Percentiles rank a stretch among this genome's conserved stretches.
Conservation (phyloP, 768 basidiomycete species). For the Favolaschia claudopus region DNA sequence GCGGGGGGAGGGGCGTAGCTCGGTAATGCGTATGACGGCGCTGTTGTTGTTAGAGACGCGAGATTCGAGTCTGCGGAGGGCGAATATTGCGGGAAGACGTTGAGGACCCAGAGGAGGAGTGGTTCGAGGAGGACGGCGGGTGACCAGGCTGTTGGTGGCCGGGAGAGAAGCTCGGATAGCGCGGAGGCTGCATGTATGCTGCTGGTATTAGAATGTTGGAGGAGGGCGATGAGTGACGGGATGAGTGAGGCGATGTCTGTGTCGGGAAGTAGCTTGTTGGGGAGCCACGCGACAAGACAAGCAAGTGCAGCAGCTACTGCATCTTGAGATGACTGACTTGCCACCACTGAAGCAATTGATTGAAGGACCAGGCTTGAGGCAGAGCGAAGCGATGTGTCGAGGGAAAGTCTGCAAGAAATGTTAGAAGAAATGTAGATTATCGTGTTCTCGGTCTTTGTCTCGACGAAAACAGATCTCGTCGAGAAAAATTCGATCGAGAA, state of each 20-base stretch:
- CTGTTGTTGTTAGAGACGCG: no score
- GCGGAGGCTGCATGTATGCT: conserved; percentile 76
- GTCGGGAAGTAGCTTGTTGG: conserved; percentile 42
- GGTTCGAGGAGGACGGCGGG: conserved; percentile 83
- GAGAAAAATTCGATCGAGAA: background rate
- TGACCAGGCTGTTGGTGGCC: conserved; percentile 76
- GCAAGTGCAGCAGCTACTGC: conserved; percentile 73
- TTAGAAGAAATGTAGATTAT: background rate
- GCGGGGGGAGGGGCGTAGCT: background rate
- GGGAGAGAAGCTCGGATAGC: conserved; percentile 79
- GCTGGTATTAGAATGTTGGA: conserved; percentile 56
- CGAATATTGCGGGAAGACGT: background rate
- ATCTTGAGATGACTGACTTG: conserved; percentile 39
- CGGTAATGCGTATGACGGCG: no score
- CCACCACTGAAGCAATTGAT: conserved; percentile 66
- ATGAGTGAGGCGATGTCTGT: conserved; percentile 79
- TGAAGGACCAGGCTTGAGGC: conserved; percentile 76
- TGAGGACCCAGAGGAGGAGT: conserved; percentile 75
- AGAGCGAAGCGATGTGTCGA: conserved; percentile 70
- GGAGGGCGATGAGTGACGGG: conserved; percentile 66
- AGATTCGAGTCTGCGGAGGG: background rate
- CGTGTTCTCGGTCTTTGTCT: no score
- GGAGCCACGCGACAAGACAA: conserved; percentile 87
- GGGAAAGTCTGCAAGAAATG: conserved; percentile 34
- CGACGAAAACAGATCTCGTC: no score